These are phyloP conservation scores for Eragrostis tef DNA, from an alignment of 202 grass and related monocot species.

Conservation along the genomic window DNA sequence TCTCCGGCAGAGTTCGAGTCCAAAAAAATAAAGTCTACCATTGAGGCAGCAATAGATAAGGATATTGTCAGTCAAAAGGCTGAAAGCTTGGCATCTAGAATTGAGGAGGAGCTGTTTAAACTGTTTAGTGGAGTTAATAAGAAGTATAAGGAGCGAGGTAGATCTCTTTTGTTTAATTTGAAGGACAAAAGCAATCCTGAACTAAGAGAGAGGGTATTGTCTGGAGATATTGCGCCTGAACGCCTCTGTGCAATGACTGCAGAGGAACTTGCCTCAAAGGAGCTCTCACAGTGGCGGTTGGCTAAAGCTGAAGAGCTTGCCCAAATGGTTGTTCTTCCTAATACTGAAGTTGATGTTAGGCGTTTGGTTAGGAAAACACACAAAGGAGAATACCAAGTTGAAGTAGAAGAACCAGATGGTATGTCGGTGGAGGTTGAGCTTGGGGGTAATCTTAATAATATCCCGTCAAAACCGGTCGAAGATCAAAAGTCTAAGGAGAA, in stretches of 20 bases:
- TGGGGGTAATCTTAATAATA: conserved; percentile 56
- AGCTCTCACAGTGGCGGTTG: conserved; percentile 85
- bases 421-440: conserved; percentile 77
- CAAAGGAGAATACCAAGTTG: conserved; percentile 97
- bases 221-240: conserved; percentile 81
- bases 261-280: conserved; percentile 92
- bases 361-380: conserved; percentile 94
- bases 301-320: conserved; percentile 92
- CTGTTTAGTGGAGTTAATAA: conserved; percentile 95
- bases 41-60: conserved; percentile 42
- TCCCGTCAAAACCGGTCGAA: conserved; percentile 56
- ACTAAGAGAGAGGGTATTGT: conserved; percentile 79
- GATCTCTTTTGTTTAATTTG: conserved; percentile 94
- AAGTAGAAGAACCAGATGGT: conserved; percentile 75
- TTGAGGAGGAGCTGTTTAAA: conserved; percentile 88
- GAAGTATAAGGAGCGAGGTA: conserved; percentile 97
- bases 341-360: conserved; percentile 75
- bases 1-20: conserved; percentile 43
- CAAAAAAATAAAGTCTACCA: conserved; percentile 60
- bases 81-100: conserved; percentile 74
- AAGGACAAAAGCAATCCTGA: conserved; percentile 94
- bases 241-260: conserved; percentile 87
- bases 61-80: conserved; percentile 47
- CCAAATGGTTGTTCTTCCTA: conserved; percentile 84
- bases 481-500: conserved; percentile 56